Base-by-base conservation (phyloP, 768 basidiomycete genomes). In the Lepiota subincarnata region DNA sequence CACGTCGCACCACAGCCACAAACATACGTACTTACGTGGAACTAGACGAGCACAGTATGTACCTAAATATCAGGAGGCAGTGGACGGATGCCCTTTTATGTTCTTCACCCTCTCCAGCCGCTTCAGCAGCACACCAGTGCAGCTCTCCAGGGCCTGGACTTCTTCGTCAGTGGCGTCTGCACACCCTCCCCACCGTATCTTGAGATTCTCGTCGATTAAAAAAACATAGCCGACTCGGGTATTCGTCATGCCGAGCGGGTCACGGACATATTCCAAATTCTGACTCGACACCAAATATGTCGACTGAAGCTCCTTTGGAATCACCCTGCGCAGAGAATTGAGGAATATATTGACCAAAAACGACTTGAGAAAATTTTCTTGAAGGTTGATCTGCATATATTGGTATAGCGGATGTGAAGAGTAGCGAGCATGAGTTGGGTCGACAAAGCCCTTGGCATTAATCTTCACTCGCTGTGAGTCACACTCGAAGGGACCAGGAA, bases 291-390 rank as follows among this genome's bases (percentile, higher is more conserved):
- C 78, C 41, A 94, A 73, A 66, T 93, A 95, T 7, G 78, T 86
- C 5, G 82, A 55, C 38, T 90, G 89, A 34, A 86, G 69, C 38
- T 80, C 72, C 52, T 71, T 60, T 0, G 93, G 90, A 0, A 93
- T 75, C 2, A 75, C 71, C 19, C 78, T 72, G 48, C 88, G 84
- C 18, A 98, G 79, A 16, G 83, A 81, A 7, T 79, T 80, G n/a
- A 86, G 68, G 72, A 94, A 96, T 50, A 98, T 71, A 47, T 86
- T 84, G 48, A 98, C 88, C 28, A 98, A 82, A 65, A 94, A 80
- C 0, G 89, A 89, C 72, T 97, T 97, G 58, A 98, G 81, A 4
- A 89, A 72, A 69, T 98, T 98, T 67, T 93, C 89, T 71, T 98
- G 96, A 22, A 96, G 76, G 69, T 98, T 98, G 66, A 98, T 84